Conservation (phyloP, 208 protist species). For the Trypanosoma scelopori region DNA sequence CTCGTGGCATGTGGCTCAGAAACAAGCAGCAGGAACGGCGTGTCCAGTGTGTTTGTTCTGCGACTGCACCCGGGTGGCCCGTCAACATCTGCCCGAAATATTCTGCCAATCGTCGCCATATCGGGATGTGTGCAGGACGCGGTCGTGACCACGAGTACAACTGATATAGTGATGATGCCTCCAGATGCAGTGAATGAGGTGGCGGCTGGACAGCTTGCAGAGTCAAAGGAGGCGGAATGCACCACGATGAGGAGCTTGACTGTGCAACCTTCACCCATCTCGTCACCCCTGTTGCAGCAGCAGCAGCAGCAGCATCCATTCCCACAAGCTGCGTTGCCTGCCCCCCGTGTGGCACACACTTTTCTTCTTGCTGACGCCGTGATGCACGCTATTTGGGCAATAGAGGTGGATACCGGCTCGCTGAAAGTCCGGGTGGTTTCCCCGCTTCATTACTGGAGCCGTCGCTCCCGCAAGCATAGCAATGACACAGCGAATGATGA, state of each 20-base stretch:
- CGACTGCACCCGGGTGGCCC: neutral
- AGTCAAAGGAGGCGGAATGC: neutral
- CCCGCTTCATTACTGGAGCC: conserved; percentile 13
- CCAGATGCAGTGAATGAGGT: neutral
- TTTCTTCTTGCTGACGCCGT: conserved; percentile 53
- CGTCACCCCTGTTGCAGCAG: too few relatives aligned
- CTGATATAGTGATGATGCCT: neutral
- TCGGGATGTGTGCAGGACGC: conserved; percentile 29
- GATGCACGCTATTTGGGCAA: conserved; percentile 63
- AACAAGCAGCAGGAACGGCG: neutral
- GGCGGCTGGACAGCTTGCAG: neutral
- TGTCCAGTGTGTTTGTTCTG: conserved; percentile 19
- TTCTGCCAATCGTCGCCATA: conserved; percentile 9
- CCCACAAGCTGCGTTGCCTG: conserved; percentile 2
- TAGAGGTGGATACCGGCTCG: conserved; percentile 36
- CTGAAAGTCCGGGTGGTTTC: conserved; percentile 27
- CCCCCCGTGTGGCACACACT: conserved; percentile 22
- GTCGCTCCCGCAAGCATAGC: neutral
- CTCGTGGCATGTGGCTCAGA: conserved; percentile 14
- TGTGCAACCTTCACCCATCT: too few relatives aligned
- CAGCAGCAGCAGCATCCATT: neutral
- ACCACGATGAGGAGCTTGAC: too few relatives aligned
- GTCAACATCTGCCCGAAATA: conserved; percentile 1
- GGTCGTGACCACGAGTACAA: neutral
- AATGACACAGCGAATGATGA: neutral